Evolutionary conservation across 2,329 filamentous ascomycete species (phyloP), one percentile per base, ranked within the genome.

Genomic region (Diaporthe citri): DNA sequence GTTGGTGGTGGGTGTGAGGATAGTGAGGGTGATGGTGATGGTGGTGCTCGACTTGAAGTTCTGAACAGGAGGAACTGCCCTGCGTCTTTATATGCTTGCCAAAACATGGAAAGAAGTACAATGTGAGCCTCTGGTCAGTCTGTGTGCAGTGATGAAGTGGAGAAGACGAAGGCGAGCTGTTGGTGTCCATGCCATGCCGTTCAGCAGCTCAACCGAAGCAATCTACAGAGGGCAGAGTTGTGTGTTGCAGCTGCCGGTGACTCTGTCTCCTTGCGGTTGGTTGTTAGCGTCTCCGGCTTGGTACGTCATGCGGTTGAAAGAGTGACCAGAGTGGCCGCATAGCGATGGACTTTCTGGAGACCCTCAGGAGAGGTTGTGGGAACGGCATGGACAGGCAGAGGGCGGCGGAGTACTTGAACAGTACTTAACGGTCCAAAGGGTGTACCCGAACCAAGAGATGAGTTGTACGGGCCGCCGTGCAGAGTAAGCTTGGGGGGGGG

Each of bases 81-180:
- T 70, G 66, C n/a, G 43, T 22, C 67, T 76, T 76, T 76, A 76
- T 76, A 76, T 74, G 55, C 28, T 67, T 52, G 67, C 25, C 67
- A 70, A 41, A 64, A 52, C 75, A 74, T 74, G 67, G 60, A 60
- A 55, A 64, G 36, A 74, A 52, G 36, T 67, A 72, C 69, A 69
- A 17, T 52, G 39, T 76, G 60, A 52, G 41, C 75, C 75, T 76
- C 72, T 74, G 75, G 60, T 72, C 72, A 76, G 46, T 59, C 48
- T 71, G 36, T 71, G 69, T 74, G 67, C 75, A 69, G 60, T 71
- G 56, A 67, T 55, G 57, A 74, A 25, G 67, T 72, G 67, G 60
- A 76, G 72, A 34, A 74, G 64, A 60, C 59, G 52, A 59, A 71
- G 64, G 52, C 60, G 67, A 55, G 48, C 43, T 73, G 59, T 69